phyloP scores from a whole-genome alignment of 2,329 filamentous ascomycete genomes.

The Nakataea oryzae region DNA sequence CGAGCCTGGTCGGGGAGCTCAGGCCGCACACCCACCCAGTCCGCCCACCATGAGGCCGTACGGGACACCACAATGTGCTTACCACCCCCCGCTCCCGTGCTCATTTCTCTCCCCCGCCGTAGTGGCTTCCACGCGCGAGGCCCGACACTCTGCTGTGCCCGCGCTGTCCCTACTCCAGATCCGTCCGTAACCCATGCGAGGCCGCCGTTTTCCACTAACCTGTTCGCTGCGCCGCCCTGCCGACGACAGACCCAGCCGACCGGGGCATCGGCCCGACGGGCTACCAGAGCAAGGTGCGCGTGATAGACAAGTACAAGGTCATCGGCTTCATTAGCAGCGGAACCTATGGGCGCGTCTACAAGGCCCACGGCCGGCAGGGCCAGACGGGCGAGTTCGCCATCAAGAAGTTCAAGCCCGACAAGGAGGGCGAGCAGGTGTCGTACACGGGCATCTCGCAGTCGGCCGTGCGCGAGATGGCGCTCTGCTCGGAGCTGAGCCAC shows the following conservation, averaged over 20 bases:
- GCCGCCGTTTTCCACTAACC: neutral
- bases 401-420: constrained; percentile 99
- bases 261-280: constrained; percentile 32
- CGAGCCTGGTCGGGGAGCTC: neutral
- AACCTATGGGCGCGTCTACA: constrained; percentile 97
- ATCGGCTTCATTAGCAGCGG: constrained; percentile 97
- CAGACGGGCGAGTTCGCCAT: constrained; percentile 83
- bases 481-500: constrained; percentile 86
- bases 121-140: neutral
- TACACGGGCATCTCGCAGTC: constrained; percentile 98
- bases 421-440: constrained; percentile 87
- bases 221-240: too few species aligned
- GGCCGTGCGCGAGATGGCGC: constrained; percentile 91
- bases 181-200: neutral
- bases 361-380: constrained; percentile 69
- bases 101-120: neutral
- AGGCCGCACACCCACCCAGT: neutral
- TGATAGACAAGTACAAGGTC: constrained; percentile 89
- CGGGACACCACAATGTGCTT: neutral
- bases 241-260: constrained; percentile 42
- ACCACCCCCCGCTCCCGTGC: neutral
- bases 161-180: neutral
- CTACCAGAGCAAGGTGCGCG: constrained; percentile 71
- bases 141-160: too few species aligned
- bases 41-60: neutral